Evolutionary conservation across 805 yeast species (phyloP).

Genomic region (Blastobotrys chiropterorum): DNA sequence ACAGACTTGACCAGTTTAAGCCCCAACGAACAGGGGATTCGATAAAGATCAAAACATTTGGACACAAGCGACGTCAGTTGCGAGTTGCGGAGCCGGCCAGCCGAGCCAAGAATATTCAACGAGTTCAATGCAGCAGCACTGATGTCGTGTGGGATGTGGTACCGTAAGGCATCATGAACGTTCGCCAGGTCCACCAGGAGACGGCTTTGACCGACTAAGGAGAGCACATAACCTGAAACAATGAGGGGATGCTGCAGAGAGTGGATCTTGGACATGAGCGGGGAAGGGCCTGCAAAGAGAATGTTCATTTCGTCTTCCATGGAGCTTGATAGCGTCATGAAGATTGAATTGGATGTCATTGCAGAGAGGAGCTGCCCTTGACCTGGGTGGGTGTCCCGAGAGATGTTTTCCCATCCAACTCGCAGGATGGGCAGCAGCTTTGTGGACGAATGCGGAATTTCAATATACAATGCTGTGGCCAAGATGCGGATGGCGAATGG

Average conservation of each 20-base stretch:
- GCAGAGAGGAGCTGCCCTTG: conserved; percentile 17
- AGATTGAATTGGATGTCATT: conserved; percentile 7
- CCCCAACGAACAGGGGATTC: conserved; percentile 22
- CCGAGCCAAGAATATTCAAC: conserved; percentile 6
- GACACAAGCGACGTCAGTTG: conserved; percentile 18
- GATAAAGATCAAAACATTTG: conserved; percentile 23
- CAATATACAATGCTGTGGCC: conserved; percentile 24
- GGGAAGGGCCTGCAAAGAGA: conserved; percentile 1
- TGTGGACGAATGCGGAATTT: conserved; percentile 9
- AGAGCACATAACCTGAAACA: conserved; percentile 12
- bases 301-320: conserved; percentile 13
- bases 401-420: conserved; percentile 6
- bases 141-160: conserved; percentile 22
- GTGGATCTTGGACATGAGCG: conserved; percentile 8
- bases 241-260: conserved; percentile 20
- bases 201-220: conserved; percentile 15
- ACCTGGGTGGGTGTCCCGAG: conserved; percentile 18
- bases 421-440: conserved; percentile 6
- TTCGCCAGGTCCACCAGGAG: conserved; percentile 15
- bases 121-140: conserved; percentile 15
- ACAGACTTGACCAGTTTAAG: conserved; percentile 20
- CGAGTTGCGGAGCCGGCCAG: conserved; percentile 13
- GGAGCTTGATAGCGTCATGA: conserved; percentile 10
- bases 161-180: conserved; percentile 17
- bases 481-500: conserved; percentile 22